Evolutionary conservation across 2,329 filamentous ascomycete species (phyloP).

Genomic region (Pseudocercospora ulei): DNA sequence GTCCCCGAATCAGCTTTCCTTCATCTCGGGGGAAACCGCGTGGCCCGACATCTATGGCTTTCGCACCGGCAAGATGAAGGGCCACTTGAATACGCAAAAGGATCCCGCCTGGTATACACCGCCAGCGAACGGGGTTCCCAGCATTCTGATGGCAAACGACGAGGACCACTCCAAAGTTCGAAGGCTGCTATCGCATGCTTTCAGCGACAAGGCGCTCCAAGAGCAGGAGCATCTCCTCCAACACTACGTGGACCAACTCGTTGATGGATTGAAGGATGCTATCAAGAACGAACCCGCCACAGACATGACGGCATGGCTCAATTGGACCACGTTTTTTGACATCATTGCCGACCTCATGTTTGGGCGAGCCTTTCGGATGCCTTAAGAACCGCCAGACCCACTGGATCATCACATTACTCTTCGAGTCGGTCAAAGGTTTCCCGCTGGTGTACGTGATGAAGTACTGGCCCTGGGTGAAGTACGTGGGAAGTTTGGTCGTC

Average conservation of each 20-base stretch:
- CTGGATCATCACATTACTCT: constrained; percentile 26
- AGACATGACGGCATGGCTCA: constrained; percentile 32
- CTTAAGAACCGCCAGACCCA: constrained; percentile 25
- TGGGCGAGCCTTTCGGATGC: constrained; percentile 29
- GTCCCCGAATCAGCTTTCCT: constrained; percentile 38
- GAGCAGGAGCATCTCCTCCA: constrained; percentile 37
- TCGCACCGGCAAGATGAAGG: constrained; percentile 33
- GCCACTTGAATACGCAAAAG: constrained; percentile 33
- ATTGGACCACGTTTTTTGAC: constrained; percentile 35
- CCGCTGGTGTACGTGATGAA: constrained; percentile 24
- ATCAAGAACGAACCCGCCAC: constrained; percentile 15
- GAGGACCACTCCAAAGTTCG: constrained; percentile 36
- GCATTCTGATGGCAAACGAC: constrained; percentile 33
- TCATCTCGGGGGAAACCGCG: constrained; percentile 38
- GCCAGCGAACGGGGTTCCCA: constrained; percentile 30
- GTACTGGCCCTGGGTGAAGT: constrained; percentile 26
- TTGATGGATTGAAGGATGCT: constrained; percentile 34
- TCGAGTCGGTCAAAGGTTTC: constrained; percentile 26
- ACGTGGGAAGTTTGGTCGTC: constrained; percentile 21
- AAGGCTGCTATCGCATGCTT: constrained; percentile 36
- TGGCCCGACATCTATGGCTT: constrained; percentile 41
- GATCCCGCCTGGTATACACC: constrained; percentile 33
- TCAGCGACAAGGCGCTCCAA: constrained; percentile 38
- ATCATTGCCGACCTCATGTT: constrained; percentile 25
- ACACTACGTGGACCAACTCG: constrained; percentile 36